Evolutionary conservation across 2,329 filamentous ascomycete species (phyloP).

Genomic region (Epicoccum sorghinum): DNA sequence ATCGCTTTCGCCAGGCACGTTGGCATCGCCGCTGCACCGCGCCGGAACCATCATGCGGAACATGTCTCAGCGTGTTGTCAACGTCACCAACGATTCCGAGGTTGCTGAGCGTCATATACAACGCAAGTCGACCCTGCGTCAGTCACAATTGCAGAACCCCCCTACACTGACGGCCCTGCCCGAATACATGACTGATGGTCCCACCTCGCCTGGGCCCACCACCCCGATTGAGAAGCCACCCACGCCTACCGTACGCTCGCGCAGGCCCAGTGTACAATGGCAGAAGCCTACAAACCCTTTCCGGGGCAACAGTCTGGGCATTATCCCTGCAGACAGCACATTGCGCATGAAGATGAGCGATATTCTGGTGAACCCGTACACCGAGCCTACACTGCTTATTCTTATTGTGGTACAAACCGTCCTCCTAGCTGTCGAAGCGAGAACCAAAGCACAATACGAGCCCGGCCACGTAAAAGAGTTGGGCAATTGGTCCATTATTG

Average conservation of each 20-base stretch:
- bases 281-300: conserved; percentile 70
- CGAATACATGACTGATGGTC: conserved; percentile 55
- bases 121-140: conserved; percentile 64
- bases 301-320: conserved; percentile 81
- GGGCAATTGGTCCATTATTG: conserved; percentile 73
- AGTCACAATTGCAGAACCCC: conserved; percentile 60
- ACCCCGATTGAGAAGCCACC: conserved; percentile 47
- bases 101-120: conserved; percentile 74
- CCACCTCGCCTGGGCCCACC: conserved; percentile 36
- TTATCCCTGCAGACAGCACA: conserved; percentile 80
- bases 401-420: conserved; percentile 89
- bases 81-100: conserved; percentile 92
- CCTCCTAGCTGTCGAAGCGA: conserved; percentile 84
- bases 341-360: conserved; percentile 79
- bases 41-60: conserved; percentile 62
- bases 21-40: conserved; percentile 55
- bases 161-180: conserved; percentile 59
- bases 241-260: conserved; percentile 34
- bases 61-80: conserved; percentile 98
- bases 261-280: conserved; percentile 50
- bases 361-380: conserved; percentile 81
- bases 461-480: conserved; percentile 56
- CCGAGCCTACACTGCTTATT: conserved; percentile 83
- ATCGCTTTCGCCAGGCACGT: conserved; percentile 53
- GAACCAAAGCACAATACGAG: conserved; percentile 69